Conservation (phyloP, 768 basidiomycete genomes). For the Mrakia gelida region DNA sequence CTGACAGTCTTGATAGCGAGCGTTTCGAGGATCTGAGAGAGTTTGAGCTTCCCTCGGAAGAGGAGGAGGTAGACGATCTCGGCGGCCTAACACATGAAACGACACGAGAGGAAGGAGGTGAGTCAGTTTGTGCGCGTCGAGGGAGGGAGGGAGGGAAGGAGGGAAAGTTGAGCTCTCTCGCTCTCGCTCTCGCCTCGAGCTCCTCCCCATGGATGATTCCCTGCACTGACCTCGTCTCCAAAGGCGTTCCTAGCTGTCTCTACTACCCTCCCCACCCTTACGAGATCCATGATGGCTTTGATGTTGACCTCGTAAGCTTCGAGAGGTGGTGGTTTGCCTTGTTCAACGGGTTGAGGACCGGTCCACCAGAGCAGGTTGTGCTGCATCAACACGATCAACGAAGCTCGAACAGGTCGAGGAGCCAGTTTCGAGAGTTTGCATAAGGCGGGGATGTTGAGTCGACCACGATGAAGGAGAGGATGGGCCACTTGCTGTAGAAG, state of each 20-base stretch:
- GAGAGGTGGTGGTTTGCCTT: slow-evolving; percentile 36
- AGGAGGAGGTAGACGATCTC: slow-evolving; percentile 71
- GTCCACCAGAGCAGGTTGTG: slow-evolving; percentile 77
- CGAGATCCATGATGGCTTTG: slow-evolving; percentile 72
- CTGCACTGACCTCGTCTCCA: slow-evolving; percentile 62
- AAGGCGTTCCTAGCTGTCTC: slow-evolving; percentile 67
- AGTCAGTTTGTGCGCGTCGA: background rate
- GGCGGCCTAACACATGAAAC: slow-evolving; percentile 56
- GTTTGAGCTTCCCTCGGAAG: slow-evolving; percentile 78
- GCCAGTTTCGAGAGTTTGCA: slow-evolving; percentile 21
- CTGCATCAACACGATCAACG: slow-evolving; percentile 74
- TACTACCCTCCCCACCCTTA: slow-evolving; percentile 78
- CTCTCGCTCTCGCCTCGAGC: no score
- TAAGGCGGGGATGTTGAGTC: slow-evolving; percentile 24
- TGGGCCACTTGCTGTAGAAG: slow-evolving; percentile 27
- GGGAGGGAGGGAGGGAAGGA: background rate
- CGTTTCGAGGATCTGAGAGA: slow-evolving; percentile 60
- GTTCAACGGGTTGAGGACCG: slow-evolving; percentile 7
- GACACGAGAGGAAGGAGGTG: background rate
- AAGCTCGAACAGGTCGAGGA: slow-evolving; percentile 52
- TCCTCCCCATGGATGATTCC: no score
- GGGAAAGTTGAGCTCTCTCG: background rate
- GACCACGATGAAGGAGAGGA: slow-evolving; percentile 31
- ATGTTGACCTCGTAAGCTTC: slow-evolving; percentile 68
- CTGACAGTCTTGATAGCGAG: slow-evolving; percentile 38